phyloP scores from a whole-genome alignment of 108 stramenopile genomes.

The Fragilaria radians region DNA sequence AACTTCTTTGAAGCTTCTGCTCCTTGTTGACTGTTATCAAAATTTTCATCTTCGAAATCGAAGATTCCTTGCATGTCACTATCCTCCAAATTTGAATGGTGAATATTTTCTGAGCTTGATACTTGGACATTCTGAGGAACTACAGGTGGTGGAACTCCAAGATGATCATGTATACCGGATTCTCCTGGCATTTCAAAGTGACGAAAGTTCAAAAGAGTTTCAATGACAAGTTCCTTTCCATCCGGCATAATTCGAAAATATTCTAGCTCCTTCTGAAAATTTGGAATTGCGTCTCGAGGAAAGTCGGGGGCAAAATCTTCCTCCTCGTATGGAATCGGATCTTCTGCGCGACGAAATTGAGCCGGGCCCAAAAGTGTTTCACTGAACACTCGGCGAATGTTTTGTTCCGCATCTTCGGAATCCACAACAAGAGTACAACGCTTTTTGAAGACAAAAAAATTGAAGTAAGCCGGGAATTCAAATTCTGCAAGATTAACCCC shows the following conservation, averaged over 20 bases:
- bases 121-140: conserved; percentile 3
- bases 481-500: conserved; percentile 94
- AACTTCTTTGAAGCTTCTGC: too few species aligned
- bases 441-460: conserved; percentile 84
- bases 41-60: too few species aligned
- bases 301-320: conserved; percentile 84
- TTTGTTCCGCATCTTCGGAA: conserved; percentile 68
- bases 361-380: conserved; percentile 85
- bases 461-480: conserved; percentile 93
- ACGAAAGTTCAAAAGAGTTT: conserved; percentile 71
- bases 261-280: conserved; percentile 81
- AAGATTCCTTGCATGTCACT: too few species aligned
- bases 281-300: conserved; percentile 73
- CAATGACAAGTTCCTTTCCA: conserved; percentile 73
- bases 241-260: conserved; percentile 84
- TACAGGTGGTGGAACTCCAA: conserved; percentile 51
- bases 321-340: conserved; percentile 46
- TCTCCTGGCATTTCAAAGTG: conserved; percentile 64
- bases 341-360: conserved; percentile 53
- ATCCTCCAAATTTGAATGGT: too few species aligned
- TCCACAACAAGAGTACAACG: conserved; percentile 84
- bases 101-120: too few species aligned
- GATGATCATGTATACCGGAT: conserved; percentile 29
- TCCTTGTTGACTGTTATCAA: too few species aligned
- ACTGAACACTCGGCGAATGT: conserved; percentile 74